These are phyloP conservation scores for Phytophthora palmivora DNA, from an alignment of 352 stramenopile species.

Conservation along the genomic window DNA sequence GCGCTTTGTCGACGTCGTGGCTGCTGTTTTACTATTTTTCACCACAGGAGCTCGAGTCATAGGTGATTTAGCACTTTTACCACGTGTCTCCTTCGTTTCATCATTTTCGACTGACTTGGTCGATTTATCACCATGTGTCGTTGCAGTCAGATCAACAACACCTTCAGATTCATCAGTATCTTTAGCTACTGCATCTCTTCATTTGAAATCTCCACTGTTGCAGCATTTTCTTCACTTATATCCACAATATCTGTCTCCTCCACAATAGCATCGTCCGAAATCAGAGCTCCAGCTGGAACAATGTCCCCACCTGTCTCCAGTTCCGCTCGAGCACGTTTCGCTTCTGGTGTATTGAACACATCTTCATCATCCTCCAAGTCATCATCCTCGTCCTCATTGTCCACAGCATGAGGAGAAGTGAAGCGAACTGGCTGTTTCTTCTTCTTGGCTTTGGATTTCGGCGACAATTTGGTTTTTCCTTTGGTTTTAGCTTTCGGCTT, in stretches of 20 bases:
- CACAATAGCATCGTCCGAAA: conserved; percentile 31
- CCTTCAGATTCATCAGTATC: conserved; percentile 3
- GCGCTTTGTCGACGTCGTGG: conserved; percentile 32
- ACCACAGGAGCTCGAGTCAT: not conserved
- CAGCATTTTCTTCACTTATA: conserved; percentile 14
- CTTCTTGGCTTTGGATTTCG: conserved; percentile 27
- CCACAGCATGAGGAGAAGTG: conserved; percentile 41
- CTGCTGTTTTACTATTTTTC: conserved; percentile 8
- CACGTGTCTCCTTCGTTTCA: conserved; percentile 29
- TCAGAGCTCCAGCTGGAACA: conserved; percentile 31
- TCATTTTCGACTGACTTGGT: conserved; percentile 11
- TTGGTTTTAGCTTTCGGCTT: conserved; percentile 35
- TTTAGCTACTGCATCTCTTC: not conserved
- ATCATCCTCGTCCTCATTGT: conserved; percentile 36
- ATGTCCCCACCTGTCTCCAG: conserved; percentile 24
- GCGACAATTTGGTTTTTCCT: conserved; percentile 26
- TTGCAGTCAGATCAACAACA: conserved; percentile 34
- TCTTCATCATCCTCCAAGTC: conserved; percentile 33
- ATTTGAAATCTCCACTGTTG: not conserved
- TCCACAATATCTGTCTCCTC: conserved; percentile 25
- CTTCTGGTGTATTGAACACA: conserved; percentile 39
- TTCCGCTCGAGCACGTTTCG: conserved; percentile 34
- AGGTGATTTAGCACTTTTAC: conserved; percentile 15
- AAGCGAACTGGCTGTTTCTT: conserved; percentile 32
- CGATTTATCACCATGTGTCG: not conserved